A percentile compares a stretch with the other conserved stretches of the same genome.
Conservation (phyloP, 495 filamentous ascomycete species). For the Thozetella sp. region DNA sequence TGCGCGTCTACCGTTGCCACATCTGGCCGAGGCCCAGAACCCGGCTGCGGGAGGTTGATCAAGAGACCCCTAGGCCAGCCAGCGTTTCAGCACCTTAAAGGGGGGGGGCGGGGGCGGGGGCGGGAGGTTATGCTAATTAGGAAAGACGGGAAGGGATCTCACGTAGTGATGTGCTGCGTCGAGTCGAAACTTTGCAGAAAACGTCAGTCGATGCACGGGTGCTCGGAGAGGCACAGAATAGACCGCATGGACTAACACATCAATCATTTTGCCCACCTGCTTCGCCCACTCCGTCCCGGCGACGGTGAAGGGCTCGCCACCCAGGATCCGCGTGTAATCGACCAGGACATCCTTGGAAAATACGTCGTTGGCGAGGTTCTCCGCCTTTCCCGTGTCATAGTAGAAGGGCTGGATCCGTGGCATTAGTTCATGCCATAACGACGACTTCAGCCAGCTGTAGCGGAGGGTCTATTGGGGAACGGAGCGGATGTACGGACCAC, state of each 20-base stretch:
- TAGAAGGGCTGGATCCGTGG: constrained; percentile 25
- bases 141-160: not conserved
- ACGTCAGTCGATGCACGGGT: no score
- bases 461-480: not conserved
- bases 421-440: not conserved
- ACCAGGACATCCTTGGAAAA: constrained; percentile 20
- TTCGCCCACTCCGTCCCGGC: constrained; percentile 19
- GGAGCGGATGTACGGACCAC: constrained; percentile 12
- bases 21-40: constrained; percentile 14
- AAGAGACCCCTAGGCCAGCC: constrained; percentile 23
- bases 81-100: no score
- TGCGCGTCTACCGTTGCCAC: constrained; percentile 14
- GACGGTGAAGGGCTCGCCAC: constrained; percentile 18
- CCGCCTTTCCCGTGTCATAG: constrained; percentile 16
- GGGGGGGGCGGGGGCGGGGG: not conserved
- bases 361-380: constrained; percentile 19
- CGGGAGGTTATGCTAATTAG: not conserved
- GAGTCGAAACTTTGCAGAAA: constrained; percentile 16
- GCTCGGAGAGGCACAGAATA: no score
- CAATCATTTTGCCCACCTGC: constrained; percentile 8
- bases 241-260: no score
- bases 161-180: constrained; percentile 26
- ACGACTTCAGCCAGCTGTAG: not conserved
- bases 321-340: constrained; percentile 32
- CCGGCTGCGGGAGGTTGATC: constrained; percentile 21